Evolutionary conservation across 1,139 yeast genomes (phyloP).

Genomic region (Saccharomyces pastorianus): DNA sequence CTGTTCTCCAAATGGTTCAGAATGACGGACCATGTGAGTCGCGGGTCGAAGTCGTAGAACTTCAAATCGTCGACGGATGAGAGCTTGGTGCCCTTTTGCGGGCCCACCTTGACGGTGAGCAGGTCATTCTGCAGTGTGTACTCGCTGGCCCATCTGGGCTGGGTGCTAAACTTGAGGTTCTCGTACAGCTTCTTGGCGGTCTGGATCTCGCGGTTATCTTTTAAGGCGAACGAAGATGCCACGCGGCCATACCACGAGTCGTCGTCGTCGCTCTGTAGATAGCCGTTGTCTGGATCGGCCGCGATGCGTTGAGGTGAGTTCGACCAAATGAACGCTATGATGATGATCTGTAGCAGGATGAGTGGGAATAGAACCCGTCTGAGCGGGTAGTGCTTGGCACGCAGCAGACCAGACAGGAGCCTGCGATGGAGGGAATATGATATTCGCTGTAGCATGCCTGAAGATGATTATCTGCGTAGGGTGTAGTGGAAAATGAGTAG

Average conservation of each 20-base stretch:
- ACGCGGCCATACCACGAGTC: neutral
- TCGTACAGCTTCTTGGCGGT: slow-evolving; percentile 17
- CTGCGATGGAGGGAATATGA: neutral
- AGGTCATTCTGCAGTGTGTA: slow-evolving; percentile 16
- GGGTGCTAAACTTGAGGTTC: slow-evolving; percentile 16
- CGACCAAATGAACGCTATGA: neutral
- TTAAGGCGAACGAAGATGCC: neutral
- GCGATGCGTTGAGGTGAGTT: neutral
- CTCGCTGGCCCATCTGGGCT: slow-evolving; percentile 14
- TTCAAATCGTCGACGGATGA: slow-evolving; percentile 12
- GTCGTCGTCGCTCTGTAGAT: neutral
- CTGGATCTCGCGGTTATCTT: slow-evolving; percentile 3
- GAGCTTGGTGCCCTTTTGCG: slow-evolving; percentile 9
- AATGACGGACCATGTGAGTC: slow-evolving; percentile 20
- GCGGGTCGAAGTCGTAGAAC: slow-evolving; percentile 25
- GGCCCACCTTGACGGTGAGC: slow-evolving; percentile 13
- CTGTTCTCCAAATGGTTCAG: slow-evolving; percentile 14
- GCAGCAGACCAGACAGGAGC: neutral
- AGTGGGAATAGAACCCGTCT: neutral
- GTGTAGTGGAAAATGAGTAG: no score
- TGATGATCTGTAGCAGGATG: neutral
- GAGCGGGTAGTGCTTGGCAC: neutral
- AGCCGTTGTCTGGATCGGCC: neutral
- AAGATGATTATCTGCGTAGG: neutral
- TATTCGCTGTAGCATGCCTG: neutral